Evolutionary conservation across 805 yeast species (phyloP).

Genomic region (Suhomyces vadensis): DNA sequence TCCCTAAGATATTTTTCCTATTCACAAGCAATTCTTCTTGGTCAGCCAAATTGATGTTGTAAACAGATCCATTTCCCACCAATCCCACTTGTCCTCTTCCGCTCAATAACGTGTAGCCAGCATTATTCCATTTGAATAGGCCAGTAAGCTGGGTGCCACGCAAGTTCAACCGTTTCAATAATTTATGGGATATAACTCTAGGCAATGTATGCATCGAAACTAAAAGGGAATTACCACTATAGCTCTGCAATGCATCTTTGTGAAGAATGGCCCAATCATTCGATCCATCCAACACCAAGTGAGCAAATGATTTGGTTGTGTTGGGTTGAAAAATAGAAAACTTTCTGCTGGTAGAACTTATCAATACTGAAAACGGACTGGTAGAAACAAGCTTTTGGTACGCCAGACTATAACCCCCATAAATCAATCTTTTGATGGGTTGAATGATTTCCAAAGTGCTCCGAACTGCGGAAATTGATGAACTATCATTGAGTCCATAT

Average conservation of each 20-base stretch:
- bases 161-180: constrained; percentile 24
- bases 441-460: constrained; percentile 32
- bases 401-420: constrained; percentile 45
- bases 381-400: constrained; percentile 53
- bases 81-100: constrained; percentile 62
- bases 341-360: constrained; percentile 37
- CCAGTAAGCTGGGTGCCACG: constrained; percentile 40
- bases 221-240: constrained; percentile 52
- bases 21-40: constrained; percentile 52
- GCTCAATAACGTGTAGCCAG: constrained; percentile 49
- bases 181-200: constrained; percentile 32
- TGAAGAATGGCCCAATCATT: constrained; percentile 63
- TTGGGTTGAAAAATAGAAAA: constrained; percentile 13
- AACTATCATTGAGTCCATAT: constrained; percentile 30
- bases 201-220: constrained; percentile 44
- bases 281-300: constrained; percentile 54
- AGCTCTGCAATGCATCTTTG: constrained; percentile 49
- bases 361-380: constrained; percentile 44
- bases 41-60: constrained; percentile 44
- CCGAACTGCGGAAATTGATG: constrained; percentile 17
- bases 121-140: constrained; percentile 30
- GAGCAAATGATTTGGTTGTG: constrained; percentile 43
- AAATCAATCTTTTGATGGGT: constrained; percentile 44
- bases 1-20: constrained; percentile 47
- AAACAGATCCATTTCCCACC: constrained; percentile 56